phyloP scores from a whole-genome alignment of 805 yeast species.

The Candida alai region DNA sequence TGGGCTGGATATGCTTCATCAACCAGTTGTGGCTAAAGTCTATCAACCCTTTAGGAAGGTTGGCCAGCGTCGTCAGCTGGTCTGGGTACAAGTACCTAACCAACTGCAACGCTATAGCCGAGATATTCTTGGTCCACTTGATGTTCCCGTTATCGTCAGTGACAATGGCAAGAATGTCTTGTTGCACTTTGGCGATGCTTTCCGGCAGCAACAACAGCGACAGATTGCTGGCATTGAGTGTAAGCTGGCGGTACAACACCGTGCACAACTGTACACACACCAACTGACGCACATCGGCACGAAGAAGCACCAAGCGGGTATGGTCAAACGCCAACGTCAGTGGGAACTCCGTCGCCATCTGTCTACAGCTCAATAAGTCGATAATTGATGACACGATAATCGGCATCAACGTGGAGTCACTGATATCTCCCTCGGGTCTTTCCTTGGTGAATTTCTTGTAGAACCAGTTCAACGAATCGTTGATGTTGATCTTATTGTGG shows the following conservation, averaged over 20 bases:
- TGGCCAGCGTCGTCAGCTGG: background rate
- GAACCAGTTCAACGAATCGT: conserved; percentile 67
- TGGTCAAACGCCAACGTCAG: conserved; percentile 81
- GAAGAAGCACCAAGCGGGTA: conserved; percentile 66
- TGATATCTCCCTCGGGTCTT: conserved; percentile 6
- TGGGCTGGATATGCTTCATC: conserved; percentile 81
- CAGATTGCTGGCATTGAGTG: conserved; percentile 18
- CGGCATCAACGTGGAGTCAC: conserved; percentile 23
- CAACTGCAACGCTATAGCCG: conserved; percentile 66
- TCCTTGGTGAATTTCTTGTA: conserved; percentile 30
- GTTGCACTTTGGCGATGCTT: conserved; percentile 49
- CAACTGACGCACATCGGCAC: conserved; percentile 83
- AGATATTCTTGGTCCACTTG: conserved; percentile 84
- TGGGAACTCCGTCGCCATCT: conserved; percentile 80
- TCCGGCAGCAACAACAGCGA: conserved; percentile 25
- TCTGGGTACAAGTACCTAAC: conserved; percentile 36
- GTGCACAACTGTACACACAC: conserved; percentile 76
- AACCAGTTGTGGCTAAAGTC: conserved; percentile 76
- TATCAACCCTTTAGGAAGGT: conserved; percentile 37
- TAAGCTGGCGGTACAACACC: conserved; percentile 68
- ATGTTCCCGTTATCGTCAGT: conserved; percentile 83
- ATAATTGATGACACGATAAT: conserved; percentile 51
- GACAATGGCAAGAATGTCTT: conserved; percentile 72
- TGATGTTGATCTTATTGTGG: conserved; percentile 56
- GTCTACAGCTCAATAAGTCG: conserved; percentile 68